phyloP scores from a whole-genome alignment of 2,329 filamentous ascomycete genomes.

The Fusarium sp. region DNA sequence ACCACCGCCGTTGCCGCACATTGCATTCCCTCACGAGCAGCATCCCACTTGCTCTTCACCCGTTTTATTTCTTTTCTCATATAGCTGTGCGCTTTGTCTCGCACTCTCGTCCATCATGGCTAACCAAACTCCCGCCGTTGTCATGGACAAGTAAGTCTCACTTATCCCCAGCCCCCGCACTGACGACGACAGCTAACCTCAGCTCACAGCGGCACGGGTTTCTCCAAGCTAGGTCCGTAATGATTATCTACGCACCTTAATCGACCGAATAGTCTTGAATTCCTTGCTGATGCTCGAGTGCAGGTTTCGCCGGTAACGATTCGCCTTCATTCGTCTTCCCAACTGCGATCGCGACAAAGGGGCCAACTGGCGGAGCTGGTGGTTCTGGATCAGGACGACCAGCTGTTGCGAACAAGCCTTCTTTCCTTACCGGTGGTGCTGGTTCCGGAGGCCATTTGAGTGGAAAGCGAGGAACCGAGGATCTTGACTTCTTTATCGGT shows the following conservation, averaged over 20 bases:
- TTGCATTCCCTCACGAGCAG: constrained; percentile 35
- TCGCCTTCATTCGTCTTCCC: constrained; percentile 99
- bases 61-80: constrained; percentile 6
- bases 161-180: constrained; percentile 48
- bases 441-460: constrained; percentile 85
- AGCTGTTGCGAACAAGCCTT: constrained; percentile 92
- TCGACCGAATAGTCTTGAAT: constrained; percentile 3
- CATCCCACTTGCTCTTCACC: constrained; percentile 20
- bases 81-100: constrained; percentile 38
- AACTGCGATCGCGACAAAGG: constrained; percentile 97
- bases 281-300: constrained; percentile 42
- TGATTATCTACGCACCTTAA: constrained; percentile 17
- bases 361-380: constrained; percentile 74
- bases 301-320: constrained; percentile 98
- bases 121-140: constrained; percentile 99
- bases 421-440: constrained; percentile 91
- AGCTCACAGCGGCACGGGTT: constrained; percentile 88
- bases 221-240: constrained; percentile 92
- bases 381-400: constrained; percentile 89
- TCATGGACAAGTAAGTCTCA: constrained; percentile 99
- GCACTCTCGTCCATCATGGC: constrained; percentile 72
- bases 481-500: constrained; percentile 98
- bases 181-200: constrained; percentile 48
- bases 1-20: constrained; percentile 39
- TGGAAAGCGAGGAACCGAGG: constrained; percentile 94